Evolutionary conservation across 2,329 filamentous ascomycete species (phyloP).

Genomic region (Pestalotiopsis sp.): DNA sequence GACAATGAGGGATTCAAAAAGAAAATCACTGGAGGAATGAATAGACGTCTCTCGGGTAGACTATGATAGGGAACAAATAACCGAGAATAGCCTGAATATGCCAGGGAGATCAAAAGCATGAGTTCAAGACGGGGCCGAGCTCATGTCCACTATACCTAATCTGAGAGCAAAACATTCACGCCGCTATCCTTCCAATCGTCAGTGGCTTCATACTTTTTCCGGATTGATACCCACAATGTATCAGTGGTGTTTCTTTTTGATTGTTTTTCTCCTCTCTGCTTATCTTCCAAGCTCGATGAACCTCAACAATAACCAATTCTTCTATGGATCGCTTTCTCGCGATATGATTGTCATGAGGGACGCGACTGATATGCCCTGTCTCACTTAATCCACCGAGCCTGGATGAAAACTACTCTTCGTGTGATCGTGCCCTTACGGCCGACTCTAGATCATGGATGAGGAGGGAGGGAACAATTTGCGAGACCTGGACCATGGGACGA

Average conservation of each 20-base stretch:
- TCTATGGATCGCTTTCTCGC: background rate
- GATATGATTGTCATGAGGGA: background rate
- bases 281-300: background rate
- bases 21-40: too few species aligned
- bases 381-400: background rate
- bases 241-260: background rate
- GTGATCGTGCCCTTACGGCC: background rate
- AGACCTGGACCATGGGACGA: background rate
- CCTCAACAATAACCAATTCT: background rate
- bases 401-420: background rate
- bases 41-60: too few species aligned
- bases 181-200: background rate
- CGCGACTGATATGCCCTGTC: background rate
- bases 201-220: background rate
- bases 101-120: background rate
- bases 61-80: background rate
- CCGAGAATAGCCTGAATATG: background rate
- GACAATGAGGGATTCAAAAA: too few species aligned
- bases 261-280: background rate
- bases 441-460: background rate
- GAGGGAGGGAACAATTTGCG: background rate
- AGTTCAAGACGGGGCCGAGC: background rate
- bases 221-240: background rate
- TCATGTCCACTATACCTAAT: background rate
- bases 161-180: background rate